Base-by-base conservation (phyloP, 2,329 filamentous ascomycete species). In the Aspergillus caelatus region DNA sequence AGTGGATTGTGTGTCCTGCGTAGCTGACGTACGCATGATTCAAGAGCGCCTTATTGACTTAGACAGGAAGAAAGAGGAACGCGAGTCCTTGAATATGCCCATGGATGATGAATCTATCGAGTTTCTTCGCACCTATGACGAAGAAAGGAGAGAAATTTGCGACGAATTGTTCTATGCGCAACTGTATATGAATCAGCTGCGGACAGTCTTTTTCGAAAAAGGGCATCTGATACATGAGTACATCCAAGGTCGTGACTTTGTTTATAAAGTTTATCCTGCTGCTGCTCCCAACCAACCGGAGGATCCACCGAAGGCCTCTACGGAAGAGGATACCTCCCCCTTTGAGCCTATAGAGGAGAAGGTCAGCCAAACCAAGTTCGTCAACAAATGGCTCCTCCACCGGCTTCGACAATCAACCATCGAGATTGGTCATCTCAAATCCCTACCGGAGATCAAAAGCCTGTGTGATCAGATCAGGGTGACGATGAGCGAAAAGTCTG, bases 371-470 rank as follows among this genome's bases (percentile, higher is more conserved):
- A 58, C 64, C 14, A 59, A 60, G 9, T 75, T 73, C 54, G 67
- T 76, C 58, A 72, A 74, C 34, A 71, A 67, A 60, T 76, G 74
- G 74, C 68, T 75, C 39, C 70, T 75, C 0, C 72, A 77, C 43
- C 70, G 71, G 30, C 66, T 77, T 3, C 70, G 73, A 11, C 73
- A 71, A 34, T 77, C 74, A 1, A 68, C 68, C 1, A 55, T 74
- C 26, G 69, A 73, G 41, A 70, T 74, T 26, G 43, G 66, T 54
- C 69, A 66, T 1, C 62, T 74, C 14, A 72, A 72, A 21, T 66
- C 67, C n/a, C 62, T 64, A 6, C 68, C 67, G 4, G 65, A 65
- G 26, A 61, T 72, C 16, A 57, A 65, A n/a, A 36, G 58, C 19
- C 39, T 73, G 39, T 55, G 62, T 14, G 48, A 66, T 1, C 19